These are phyloP conservation scores for Brettanomyces naardenensis DNA, from an alignment of 805 yeast genomes.

Conservation along the genomic window DNA sequence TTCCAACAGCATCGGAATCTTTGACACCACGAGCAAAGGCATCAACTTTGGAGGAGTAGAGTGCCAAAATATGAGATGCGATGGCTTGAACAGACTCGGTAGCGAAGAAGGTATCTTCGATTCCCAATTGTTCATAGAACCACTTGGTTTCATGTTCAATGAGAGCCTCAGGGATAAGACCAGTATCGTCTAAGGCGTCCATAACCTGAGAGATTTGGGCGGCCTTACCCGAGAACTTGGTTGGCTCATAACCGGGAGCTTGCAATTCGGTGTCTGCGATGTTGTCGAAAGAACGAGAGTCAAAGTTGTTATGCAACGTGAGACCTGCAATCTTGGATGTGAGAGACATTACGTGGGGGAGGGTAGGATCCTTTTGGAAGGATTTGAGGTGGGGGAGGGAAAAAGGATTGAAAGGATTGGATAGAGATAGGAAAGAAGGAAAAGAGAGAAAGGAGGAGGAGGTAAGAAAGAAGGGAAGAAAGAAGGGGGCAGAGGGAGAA, in stretches of 20 bases:
- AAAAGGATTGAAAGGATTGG: neutral
- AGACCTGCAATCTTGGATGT: constrained; percentile 4
- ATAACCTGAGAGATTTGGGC: constrained; percentile 75
- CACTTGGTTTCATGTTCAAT: constrained; percentile 83
- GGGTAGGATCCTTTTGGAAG: neutral
- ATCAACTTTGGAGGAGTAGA: constrained; percentile 88
- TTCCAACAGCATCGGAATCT: constrained; percentile 21
- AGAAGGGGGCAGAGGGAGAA: neutral
- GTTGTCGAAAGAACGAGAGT: constrained; percentile 27
- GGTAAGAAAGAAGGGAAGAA: neutral
- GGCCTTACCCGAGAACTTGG: constrained; percentile 73
- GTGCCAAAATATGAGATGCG: constrained; percentile 76
- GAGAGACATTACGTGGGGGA: neutral
- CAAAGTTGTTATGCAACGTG: constrained; percentile 29
- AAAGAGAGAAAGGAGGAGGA: neutral
- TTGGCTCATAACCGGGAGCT: constrained; percentile 57
- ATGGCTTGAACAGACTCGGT: constrained; percentile 75
- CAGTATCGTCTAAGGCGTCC: constrained; percentile 72
- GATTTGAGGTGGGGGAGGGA: neutral
- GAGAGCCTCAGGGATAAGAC: constrained; percentile 81
- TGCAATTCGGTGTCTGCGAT: constrained; percentile 23
- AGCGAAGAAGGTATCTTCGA: constrained; percentile 88
- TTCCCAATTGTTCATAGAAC: constrained; percentile 83
- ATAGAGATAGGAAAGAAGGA: neutral
- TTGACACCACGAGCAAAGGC: constrained; percentile 50